Evolutionary conservation across 805 yeast genomes (phyloP).

Genomic region (Crinitomyces ghanaensis): DNA sequence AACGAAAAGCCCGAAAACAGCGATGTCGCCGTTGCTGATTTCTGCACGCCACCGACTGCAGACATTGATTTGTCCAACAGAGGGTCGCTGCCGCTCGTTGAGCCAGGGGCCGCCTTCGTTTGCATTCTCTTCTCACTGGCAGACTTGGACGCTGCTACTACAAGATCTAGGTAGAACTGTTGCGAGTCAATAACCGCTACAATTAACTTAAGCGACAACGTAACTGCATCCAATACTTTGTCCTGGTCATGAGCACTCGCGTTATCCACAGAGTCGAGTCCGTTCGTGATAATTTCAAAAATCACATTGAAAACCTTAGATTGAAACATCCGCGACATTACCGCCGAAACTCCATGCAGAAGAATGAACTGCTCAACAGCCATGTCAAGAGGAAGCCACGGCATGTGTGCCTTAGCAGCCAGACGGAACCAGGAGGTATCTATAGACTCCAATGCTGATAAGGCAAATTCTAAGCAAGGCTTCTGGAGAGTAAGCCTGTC

Average conservation of each 20-base stretch:
- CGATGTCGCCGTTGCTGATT: too few species aligned
- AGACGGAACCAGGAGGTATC: slow-evolving; percentile 42
- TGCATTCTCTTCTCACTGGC: slow-evolving; percentile 6
- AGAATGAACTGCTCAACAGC: too few species aligned
- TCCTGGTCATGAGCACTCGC: slow-evolving; percentile 26
- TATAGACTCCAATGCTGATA: slow-evolving; percentile 39
- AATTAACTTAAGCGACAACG: slow-evolving; percentile 16
- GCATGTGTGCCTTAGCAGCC: too few species aligned
- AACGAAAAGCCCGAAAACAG: too few species aligned
- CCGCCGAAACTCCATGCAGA: too few species aligned
- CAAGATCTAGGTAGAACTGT: slow-evolving; percentile 44
- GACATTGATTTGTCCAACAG: too few species aligned
- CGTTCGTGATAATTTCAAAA: slow-evolving; percentile 45
- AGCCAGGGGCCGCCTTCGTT: too few species aligned
- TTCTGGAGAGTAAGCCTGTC: slow-evolving; percentile 39
- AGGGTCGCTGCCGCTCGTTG: too few species aligned
- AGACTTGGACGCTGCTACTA: slow-evolving; percentile 27
- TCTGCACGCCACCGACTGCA: too few species aligned
- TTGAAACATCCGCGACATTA: slow-evolving; percentile 50
- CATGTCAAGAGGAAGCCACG: too few species aligned
- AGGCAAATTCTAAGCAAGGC: slow-evolving; percentile 40
- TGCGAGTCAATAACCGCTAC: slow-evolving; percentile 31
- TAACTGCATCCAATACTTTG: too few species aligned
- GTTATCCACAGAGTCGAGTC: slow-evolving; percentile 45
- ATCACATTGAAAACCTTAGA: slow-evolving; percentile 45